phyloP scores from a whole-genome alignment of 163 green algal species.

The Prototheca cutis region DNA sequence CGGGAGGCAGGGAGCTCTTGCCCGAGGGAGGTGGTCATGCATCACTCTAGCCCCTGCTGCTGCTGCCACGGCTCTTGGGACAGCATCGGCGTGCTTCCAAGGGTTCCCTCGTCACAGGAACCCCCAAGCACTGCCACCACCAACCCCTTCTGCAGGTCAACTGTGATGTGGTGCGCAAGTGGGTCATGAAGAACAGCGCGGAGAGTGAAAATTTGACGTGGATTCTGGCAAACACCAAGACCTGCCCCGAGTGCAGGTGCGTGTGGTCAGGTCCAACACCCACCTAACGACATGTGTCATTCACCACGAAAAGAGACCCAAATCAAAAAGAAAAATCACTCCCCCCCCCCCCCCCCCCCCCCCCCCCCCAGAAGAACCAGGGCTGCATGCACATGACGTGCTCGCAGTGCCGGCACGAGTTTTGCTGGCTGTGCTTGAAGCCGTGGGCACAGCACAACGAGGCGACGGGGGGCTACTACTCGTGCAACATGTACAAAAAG shows the following conservation, averaged over 20 bases:
- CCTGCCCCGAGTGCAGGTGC: constrained; percentile 80
- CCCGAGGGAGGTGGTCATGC: too few species aligned
- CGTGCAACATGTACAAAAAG: constrained; percentile 93
- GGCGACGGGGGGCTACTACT: constrained; percentile 90
- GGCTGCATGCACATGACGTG: constrained; percentile 99
- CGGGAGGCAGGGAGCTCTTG: too few species aligned
- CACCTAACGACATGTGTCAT: too few species aligned
- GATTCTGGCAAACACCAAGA: constrained; percentile 97
- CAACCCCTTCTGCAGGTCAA: constrained; percentile 43
- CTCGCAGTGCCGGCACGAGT: constrained; percentile 88
- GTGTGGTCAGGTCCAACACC: too few species aligned
- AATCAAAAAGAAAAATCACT: constrained; percentile 22
- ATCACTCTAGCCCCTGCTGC: too few species aligned
- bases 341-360: constrained; percentile 87
- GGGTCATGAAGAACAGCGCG: constrained; percentile 91
- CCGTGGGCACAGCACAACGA: constrained; percentile 89
- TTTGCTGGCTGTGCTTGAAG: constrained; percentile 92
- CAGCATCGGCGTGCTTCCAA: too few species aligned
- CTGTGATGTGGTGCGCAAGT: constrained; percentile 76
- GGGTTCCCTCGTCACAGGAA: too few species aligned
- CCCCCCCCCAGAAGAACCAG: constrained; percentile 99
- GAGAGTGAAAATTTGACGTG: constrained; percentile 95
- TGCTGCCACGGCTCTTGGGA: too few species aligned
- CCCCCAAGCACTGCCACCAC: too few species aligned
- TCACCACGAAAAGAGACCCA: too few species aligned